These are phyloP conservation scores for Amniculicola lignicola DNA, from an alignment of 495 filamentous ascomycete genomes.

Conservation along the genomic window DNA sequence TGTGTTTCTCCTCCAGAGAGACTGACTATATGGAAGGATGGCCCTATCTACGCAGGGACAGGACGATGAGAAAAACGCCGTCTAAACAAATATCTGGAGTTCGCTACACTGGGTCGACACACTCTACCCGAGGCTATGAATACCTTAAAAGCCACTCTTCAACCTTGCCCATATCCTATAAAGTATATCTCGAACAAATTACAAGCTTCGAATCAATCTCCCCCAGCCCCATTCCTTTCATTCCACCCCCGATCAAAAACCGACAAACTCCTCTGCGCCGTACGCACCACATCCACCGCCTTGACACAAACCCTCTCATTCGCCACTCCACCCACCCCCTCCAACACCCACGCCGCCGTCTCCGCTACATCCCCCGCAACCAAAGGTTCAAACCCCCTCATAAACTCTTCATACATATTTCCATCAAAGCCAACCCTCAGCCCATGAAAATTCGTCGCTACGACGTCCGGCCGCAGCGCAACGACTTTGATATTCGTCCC, in stretches of 20 bases:
- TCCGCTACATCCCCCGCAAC: slow-evolving; percentile 39
- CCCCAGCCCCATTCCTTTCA: slow-evolving; percentile 23
- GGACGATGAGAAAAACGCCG: no score
- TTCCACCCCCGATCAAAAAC: slow-evolving; percentile 31
- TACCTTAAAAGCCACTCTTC: no score
- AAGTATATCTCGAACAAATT: no score
- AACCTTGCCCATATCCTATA: no score
- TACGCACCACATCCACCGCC: slow-evolving; percentile 44
- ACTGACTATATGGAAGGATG: no score
- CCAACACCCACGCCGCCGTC: slow-evolving; percentile 40
- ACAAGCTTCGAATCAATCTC: no score
- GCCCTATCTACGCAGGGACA: no score
- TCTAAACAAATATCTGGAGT: no score
- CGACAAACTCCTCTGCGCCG: slow-evolving; percentile 19
- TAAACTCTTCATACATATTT: slow-evolving; percentile 37
- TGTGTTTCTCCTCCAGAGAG: no score
- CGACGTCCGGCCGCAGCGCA: slow-evolving; percentile 42
- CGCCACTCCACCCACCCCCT: no score
- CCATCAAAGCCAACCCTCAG: slow-evolving; percentile 41
- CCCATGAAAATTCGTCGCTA: slow-evolving; percentile 44
- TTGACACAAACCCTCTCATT: slow-evolving; percentile 39
- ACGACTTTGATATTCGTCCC: slow-evolving; percentile 43
- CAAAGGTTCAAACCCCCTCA: slow-evolving; percentile 41
- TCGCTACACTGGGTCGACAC: no score
- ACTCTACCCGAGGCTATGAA: no score